Evolutionary conservation across 2,329 filamentous ascomycete genomes (phyloP), one percentile per base, ranked within the genome.

Genomic region (Aspergillus latus): DNA sequence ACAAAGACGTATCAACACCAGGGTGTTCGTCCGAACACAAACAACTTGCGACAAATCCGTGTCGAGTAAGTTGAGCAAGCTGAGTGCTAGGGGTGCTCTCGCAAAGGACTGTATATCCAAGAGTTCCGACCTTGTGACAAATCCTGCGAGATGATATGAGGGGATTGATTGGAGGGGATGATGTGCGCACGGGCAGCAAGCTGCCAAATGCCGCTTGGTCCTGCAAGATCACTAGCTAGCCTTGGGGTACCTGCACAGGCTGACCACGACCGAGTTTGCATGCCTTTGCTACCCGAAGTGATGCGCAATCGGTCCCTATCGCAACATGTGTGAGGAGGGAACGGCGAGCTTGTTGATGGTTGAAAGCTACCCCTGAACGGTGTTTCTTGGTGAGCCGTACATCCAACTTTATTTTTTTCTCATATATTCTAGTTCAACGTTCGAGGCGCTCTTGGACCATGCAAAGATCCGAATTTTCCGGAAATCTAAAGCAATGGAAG

Each of bases 101-200:
- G 62, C 58, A 55, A 57, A 65, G 58, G 55, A 59, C 58, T 52
- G 32, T 51, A 54, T 59, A 59, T 57, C 50, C 58, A 57, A 68
- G 64, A 67, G 61, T 66, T 56, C 66, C 59, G 56, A 57, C 58
- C 62, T 66, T 67, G 63, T 59, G 59, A 64, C 62, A 66, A 60
- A 65, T 65, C 62, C 59, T 61, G 62, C 64, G 62, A 68, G 64
- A 66, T 67, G 59, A 64, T 65, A 57, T 43, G 51, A 54, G 54
- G 54, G 49, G 57, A 56, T 49, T 64, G 62, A 64, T 64, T 64
- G 61, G 61, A 44, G 60, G 54, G 52, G 44, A 52, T 50, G 46
- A 56, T 59, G 53, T 61, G 58, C 62, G 63, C 63, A 62, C 63
- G 61, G 59, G 60, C 61, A 62, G 57, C 56, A 62, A 54, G 51